Conservation (phyloP, 306 rosid genomes). For the Dryas octopetala region DNA sequence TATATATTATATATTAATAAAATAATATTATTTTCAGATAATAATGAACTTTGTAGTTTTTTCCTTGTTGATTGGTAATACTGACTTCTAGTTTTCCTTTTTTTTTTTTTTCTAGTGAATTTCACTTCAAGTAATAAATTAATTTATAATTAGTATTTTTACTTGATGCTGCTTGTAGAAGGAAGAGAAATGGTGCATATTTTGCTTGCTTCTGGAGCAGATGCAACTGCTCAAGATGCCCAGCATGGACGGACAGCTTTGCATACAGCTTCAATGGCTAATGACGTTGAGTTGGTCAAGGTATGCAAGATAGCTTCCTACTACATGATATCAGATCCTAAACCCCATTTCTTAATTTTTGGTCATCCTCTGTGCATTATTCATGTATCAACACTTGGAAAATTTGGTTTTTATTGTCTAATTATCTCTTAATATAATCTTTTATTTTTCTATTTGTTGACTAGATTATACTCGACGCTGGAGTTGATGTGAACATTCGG, state of each 20-base stretch:
- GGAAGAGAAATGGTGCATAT: conserved; percentile 89
- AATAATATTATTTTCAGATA: too few species aligned
- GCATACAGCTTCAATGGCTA: conserved; percentile 92
- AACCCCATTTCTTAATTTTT: conserved; percentile 12
- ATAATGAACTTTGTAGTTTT: background rate
- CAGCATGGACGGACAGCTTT: conserved; percentile 94
- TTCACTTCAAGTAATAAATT: background rate
- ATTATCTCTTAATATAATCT: background rate
- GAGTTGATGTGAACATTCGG: conserved; percentile 87
- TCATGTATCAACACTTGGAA: background rate
- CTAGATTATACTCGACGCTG: conserved; percentile 88
- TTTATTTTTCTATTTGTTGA: conserved; percentile 29
- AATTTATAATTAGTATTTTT: conserved; percentile 26
- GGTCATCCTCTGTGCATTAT: conserved; percentile 3
- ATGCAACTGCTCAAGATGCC: conserved; percentile 83
- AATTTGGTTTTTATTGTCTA: background rate
- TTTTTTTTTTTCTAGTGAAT: background rate
- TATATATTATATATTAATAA: too few species aligned
- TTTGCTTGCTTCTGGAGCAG: conserved; percentile 91
- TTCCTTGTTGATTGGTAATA: background rate
- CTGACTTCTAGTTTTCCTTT: background rate
- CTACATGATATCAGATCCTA: conserved; percentile 20
- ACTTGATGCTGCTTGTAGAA: conserved; percentile 46
- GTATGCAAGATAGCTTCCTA: conserved; percentile 37
- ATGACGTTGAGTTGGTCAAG: conserved; percentile 86